These are phyloP conservation scores for Alopecurus myosuroides DNA, from an alignment of 176 grass and related monocot genomes.

Conservation along the genomic window DNA sequence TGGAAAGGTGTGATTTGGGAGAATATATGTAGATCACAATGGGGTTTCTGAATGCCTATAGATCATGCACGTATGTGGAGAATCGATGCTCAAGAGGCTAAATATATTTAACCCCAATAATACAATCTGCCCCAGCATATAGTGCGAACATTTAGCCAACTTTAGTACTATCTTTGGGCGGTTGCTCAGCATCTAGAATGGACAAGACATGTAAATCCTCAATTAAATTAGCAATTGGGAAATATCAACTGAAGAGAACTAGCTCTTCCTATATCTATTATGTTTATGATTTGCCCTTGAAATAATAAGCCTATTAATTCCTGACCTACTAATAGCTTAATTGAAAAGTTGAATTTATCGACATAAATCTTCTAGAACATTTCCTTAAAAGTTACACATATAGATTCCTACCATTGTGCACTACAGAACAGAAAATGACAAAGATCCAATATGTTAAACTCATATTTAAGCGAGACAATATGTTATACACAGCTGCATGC, in stretches of 20 bases:
- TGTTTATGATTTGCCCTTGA: not conserved
- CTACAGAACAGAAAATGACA: not conserved
- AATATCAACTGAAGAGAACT: slow-evolving; percentile 8
- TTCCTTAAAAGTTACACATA: not conserved
- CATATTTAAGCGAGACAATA: not conserved
- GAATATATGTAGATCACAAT: slow-evolving; percentile 63
- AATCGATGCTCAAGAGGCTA: slow-evolving; percentile 47
- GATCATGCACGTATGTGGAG: slow-evolving; percentile 54
- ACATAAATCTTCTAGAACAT: not conserved
- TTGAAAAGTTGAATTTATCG: not conserved
- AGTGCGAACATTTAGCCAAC: slow-evolving; percentile 17
- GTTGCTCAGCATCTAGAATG: slow-evolving; percentile 29
- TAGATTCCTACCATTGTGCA: not conserved
- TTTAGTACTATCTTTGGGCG: slow-evolving; percentile 35
- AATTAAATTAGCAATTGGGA: slow-evolving; percentile 16
- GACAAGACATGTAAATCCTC: slow-evolving; percentile 6
- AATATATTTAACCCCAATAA: slow-evolving; percentile 62
- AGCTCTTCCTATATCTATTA: not conserved
- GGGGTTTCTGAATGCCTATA: slow-evolving; percentile 48
- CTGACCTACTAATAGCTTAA: not conserved
- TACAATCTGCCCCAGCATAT: slow-evolving; percentile 46
- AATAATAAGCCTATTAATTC: slow-evolving; percentile 13
- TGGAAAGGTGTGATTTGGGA: slow-evolving; percentile 59
- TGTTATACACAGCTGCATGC: not conserved
- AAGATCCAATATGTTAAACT: not conserved